phyloP scores from a whole-genome alignment of 768 basidiomycete species.

The Boletus sp. region DNA sequence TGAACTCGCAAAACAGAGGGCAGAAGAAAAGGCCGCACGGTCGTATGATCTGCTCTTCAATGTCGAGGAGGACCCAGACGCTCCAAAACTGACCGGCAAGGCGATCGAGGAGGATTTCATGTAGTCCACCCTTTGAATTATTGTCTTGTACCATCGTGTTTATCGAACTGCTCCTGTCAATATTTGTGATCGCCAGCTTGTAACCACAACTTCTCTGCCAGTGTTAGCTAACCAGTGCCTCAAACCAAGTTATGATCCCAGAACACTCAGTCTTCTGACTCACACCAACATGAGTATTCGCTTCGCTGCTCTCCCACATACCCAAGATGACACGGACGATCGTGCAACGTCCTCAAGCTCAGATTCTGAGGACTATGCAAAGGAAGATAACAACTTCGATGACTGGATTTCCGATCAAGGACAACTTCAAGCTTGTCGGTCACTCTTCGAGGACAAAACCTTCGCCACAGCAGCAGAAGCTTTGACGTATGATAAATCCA shows the following conservation, averaged over 20 bases:
- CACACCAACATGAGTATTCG: constrained; percentile 30
- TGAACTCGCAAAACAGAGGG: constrained; percentile 71
- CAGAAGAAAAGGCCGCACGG: constrained; percentile 84
- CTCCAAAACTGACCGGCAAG: constrained; percentile 55
- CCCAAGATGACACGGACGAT: constrained; percentile 11
- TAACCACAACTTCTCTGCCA: no score
- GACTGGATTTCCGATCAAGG: constrained; percentile 78
- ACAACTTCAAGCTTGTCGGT: constrained; percentile 52
- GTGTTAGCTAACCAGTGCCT: no score
- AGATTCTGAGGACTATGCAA: constrained; percentile 25
- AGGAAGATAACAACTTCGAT: constrained; percentile 67
- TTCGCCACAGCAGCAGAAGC: constrained; percentile 62
- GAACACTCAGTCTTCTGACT: not conserved
- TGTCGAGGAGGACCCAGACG: constrained; percentile 56
- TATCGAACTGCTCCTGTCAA: no score
- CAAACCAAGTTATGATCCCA: not conserved
- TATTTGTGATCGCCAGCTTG: not conserved
- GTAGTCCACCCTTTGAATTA: constrained; percentile 39
- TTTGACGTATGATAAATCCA: constrained; percentile 56
- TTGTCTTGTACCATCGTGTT: not conserved
- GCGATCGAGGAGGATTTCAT: constrained; percentile 91
- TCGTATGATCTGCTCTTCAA: constrained; percentile 83
- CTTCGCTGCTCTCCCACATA: constrained; percentile 16
- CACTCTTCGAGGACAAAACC: constrained; percentile 70
- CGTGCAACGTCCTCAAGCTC: constrained; percentile 18